Evolutionary conservation across 306 rosid genomes (phyloP).

Genomic region (Vigna radiata): DNA sequence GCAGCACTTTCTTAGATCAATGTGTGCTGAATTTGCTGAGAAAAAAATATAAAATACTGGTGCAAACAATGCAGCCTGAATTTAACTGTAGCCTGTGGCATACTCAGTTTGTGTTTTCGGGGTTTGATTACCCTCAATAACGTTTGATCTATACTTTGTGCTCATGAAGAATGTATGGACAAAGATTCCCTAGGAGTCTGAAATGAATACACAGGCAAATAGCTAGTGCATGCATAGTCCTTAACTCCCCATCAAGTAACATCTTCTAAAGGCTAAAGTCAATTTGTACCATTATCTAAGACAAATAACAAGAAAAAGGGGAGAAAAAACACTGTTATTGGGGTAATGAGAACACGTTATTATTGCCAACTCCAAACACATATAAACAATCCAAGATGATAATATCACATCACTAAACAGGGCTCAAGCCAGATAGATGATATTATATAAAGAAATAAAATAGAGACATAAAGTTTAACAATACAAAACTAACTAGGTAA

Average conservation of each 20-base stretch:
- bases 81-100: background rate
- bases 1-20: background rate
- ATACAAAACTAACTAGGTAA: background rate
- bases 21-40: background rate
- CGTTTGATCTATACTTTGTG: background rate
- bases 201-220: background rate
- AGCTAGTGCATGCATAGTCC: background rate
- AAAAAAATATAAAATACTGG: background rate
- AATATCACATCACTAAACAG: background rate
- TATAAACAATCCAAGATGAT: background rate
- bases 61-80: background rate
- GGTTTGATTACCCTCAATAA: background rate
- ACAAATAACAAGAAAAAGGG: background rate
- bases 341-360: conserved; percentile 12
- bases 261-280: background rate
- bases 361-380: conserved; percentile 14
- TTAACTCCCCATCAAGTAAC: background rate
- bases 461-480: background rate
- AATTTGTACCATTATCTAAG: conserved; percentile 18
- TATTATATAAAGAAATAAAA: background rate
- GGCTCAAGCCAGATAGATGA: background rate
- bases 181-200: background rate
- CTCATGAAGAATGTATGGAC: background rate
- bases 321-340: background rate
- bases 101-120: background rate